Percentiles rank a stretch among this genome's conserved stretches.
Evolutionary conservation across 805 yeast genomes (phyloP).

Genomic region (Wickerhamiella allomyrinae): DNA sequence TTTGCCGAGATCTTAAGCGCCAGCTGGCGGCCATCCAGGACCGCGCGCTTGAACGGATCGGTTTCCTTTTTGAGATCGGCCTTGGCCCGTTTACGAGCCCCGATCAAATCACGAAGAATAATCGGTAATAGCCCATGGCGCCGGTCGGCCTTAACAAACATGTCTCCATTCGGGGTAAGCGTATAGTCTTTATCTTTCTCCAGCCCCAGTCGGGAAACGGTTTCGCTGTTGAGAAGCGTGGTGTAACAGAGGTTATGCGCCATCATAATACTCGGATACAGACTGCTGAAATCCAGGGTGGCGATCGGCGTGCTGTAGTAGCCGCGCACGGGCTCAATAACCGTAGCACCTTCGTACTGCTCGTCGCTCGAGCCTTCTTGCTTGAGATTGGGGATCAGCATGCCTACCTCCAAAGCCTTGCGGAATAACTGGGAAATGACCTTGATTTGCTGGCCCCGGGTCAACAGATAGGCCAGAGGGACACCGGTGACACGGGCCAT

Average conservation of each 20-base stretch:
- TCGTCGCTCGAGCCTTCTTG: constrained; percentile 74
- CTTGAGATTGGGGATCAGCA: constrained; percentile 82
- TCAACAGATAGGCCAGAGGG: constrained; percentile 74
- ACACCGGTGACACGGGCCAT: constrained; percentile 99
- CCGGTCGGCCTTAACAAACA: constrained; percentile 54
- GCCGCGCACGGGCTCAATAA: constrained; percentile 91
- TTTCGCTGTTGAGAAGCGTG: constrained; percentile 55
- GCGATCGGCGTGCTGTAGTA: constrained; percentile 96
- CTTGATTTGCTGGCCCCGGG: constrained; percentile 96
- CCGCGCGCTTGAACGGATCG: constrained; percentile 88
- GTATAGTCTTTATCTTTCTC: constrained; percentile 66
- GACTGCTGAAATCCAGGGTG: constrained; percentile 90
- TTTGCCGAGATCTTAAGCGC: constrained; percentile 95
- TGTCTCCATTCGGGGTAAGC: constrained; percentile 82
- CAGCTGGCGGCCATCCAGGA: constrained; percentile 90
- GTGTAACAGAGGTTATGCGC: constrained; percentile 97
- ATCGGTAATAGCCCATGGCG: constrained; percentile 86
- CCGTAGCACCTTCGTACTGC: constrained; percentile 97
- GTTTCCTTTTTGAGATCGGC: constrained; percentile 80
- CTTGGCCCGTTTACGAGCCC: constrained; percentile 89
- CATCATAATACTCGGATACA: constrained; percentile 98
- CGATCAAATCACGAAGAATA: constrained; percentile 71
- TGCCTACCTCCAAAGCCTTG: constrained; percentile 73
- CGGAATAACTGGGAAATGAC: constrained; percentile 91
- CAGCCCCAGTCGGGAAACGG: constrained; percentile 51